Conservation (phyloP, 768 basidiomycete species). For the Phallus indusiatus region DNA sequence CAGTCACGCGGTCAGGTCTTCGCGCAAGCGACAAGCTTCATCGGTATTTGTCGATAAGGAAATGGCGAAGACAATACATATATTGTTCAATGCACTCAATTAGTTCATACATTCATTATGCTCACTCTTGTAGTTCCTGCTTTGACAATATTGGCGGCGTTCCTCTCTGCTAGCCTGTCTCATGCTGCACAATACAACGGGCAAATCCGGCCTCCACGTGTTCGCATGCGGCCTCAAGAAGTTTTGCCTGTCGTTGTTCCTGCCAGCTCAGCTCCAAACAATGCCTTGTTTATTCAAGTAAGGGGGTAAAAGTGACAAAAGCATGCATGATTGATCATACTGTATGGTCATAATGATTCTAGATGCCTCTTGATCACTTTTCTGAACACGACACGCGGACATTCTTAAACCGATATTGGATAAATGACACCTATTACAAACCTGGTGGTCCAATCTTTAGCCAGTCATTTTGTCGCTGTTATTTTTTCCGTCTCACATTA, state of each 20-base stretch:
- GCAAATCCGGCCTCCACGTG: neutral
- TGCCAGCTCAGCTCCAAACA: neutral
- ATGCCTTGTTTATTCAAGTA: conserved; percentile 4
- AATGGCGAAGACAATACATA: too few relatives aligned
- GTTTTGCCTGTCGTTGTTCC: neutral
- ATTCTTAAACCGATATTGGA: conserved; percentile 40
- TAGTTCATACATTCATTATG: too few relatives aligned
- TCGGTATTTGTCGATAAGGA: neutral
- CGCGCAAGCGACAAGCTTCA: neutral
- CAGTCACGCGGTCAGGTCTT: neutral
- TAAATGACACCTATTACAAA: conserved; percentile 39
- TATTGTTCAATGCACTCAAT: too few relatives aligned
- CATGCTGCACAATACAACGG: too few relatives aligned
- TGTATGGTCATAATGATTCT: neutral
- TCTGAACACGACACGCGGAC: conserved; percentile 20
- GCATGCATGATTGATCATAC: neutral
- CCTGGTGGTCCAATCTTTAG: conserved; percentile 39
- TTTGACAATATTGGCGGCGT: too few relatives aligned
- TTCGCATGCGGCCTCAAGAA: neutral
- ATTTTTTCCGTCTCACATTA: neutral
- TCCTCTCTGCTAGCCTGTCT: too few relatives aligned
- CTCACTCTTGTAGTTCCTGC: too few relatives aligned
- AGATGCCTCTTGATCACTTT: conserved; percentile 44
- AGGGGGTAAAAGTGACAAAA: neutral
- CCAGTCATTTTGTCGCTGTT: conserved; percentile 16